Percentiles rank a stretch among this genome's conserved stretches.
phyloP scores from a whole-genome alignment of 2,329 filamentous ascomycete species.

The Ophiostoma pallidulum region DNA sequence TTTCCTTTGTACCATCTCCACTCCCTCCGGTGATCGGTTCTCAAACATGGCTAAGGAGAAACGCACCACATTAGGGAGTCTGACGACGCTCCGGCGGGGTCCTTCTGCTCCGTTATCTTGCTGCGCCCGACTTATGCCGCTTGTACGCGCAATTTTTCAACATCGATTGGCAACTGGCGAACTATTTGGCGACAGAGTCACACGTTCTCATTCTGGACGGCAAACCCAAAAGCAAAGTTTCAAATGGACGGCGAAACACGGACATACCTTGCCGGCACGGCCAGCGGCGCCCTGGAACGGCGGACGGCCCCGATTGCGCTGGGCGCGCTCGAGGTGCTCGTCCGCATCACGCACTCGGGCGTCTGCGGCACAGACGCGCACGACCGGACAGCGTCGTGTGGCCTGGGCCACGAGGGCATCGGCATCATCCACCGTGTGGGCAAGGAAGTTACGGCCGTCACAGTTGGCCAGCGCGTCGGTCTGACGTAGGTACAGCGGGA shows the following conservation, averaged over 20 bases:
- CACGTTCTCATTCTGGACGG: no score
- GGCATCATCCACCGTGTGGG: slow-evolving; percentile 77
- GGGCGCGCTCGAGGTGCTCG: slow-evolving; percentile 15
- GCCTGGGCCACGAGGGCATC: slow-evolving; percentile 59
- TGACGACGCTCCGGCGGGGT: no score
- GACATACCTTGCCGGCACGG: neutral
- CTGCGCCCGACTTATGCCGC: no score
- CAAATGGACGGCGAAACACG: neutral
- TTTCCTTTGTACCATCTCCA: no score
- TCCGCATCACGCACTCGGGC: slow-evolving; percentile 50
- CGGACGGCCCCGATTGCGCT: neutral
- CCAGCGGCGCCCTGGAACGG: neutral
- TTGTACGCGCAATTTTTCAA: no score
- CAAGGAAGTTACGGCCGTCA: slow-evolving; percentile 64
- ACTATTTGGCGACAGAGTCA: no score
- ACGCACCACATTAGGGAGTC: no score
- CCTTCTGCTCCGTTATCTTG: no score
- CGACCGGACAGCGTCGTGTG: slow-evolving; percentile 60
- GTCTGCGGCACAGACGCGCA: slow-evolving; percentile 65
- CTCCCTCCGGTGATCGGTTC: no score
- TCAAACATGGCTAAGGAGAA: no score
- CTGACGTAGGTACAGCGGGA: slow-evolving; percentile 63
- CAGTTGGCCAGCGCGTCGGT: slow-evolving; percentile 76
- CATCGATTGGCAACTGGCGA: no score
- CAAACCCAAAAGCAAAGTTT: no score